Percentiles rank a stretch among this genome's conserved stretches.
These are phyloP conservation scores for Candida tropicalis DNA, from an alignment of 1,139 yeast species.

Conservation along the genomic window DNA sequence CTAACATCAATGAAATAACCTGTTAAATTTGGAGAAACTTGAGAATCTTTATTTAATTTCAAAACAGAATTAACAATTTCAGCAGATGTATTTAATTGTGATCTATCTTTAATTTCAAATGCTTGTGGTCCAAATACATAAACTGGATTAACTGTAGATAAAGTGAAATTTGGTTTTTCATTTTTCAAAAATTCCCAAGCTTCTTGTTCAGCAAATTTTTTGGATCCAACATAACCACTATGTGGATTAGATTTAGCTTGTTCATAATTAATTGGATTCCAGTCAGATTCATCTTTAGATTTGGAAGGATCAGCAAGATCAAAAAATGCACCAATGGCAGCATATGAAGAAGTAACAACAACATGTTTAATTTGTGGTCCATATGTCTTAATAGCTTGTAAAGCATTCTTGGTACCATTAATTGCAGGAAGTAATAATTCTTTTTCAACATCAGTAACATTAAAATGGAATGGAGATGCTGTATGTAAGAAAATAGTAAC, in stretches of 20 bases:
- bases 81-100: constrained; percentile 43
- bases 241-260: constrained; percentile 27
- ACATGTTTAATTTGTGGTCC: constrained; percentile 30
- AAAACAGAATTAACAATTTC: constrained; percentile 33
- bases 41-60: constrained; percentile 13
- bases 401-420: constrained; percentile 32
- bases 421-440: constrained; percentile 37
- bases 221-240: constrained; percentile 52
- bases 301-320: constrained; percentile 15
- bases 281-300: constrained; percentile 30
- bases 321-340: constrained; percentile 22
- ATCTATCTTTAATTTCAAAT: constrained; percentile 31
- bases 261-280: constrained; percentile 43
- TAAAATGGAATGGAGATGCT: constrained; percentile 35
- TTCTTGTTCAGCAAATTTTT: constrained; percentile 52
- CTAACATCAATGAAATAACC: constrained; percentile 50
- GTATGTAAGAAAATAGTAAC: constrained; percentile 32
- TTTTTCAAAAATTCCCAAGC: constrained; percentile 48
- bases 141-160: constrained; percentile 49
- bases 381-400: constrained; percentile 24
- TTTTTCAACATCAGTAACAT: constrained; percentile 26
- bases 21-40: constrained; percentile 19
- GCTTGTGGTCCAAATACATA: constrained; percentile 52
- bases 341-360: constrained; percentile 33
- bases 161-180: constrained; percentile 41